These are phyloP conservation scores for Mycena vitilis DNA, from an alignment of 768 basidiomycete species.

Conservation along the genomic window DNA sequence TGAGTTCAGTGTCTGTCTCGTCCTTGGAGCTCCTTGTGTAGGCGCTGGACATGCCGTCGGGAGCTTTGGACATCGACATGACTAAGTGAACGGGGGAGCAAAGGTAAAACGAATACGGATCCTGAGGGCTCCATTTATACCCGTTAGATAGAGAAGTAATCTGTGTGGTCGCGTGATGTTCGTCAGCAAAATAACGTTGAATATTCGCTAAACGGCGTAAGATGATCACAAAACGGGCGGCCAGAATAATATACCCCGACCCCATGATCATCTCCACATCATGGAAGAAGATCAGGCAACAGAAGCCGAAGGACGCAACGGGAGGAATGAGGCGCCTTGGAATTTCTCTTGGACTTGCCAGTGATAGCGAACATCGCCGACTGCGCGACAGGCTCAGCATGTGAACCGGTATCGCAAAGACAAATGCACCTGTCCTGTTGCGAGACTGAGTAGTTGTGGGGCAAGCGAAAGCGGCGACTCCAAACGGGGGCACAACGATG, in stretches of 20 bases:
- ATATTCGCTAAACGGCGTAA: constrained; percentile 1
- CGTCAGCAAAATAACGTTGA: constrained; percentile 23
- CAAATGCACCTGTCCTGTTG: too few relatives aligned
- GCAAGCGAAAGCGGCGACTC: constrained; percentile 5
- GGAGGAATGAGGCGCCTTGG: too few relatives aligned
- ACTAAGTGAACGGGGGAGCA: not conserved
- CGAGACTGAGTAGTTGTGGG: too few relatives aligned
- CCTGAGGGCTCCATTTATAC: constrained; percentile 20
- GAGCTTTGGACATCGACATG: constrained; percentile 28
- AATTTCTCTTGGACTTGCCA: too few relatives aligned
- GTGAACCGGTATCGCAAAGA: too few relatives aligned
- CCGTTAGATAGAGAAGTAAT: constrained; percentile 4
- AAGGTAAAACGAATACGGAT: not conserved
- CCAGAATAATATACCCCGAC: not conserved
- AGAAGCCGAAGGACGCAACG: not conserved
- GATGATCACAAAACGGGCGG: not conserved
- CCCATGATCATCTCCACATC: constrained; percentile 11
- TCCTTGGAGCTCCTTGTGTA: constrained; percentile 21
- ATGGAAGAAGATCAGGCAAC: constrained; percentile 4
- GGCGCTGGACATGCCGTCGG: constrained; percentile 21
- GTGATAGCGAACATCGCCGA: too few relatives aligned
- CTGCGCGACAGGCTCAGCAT: too few relatives aligned
- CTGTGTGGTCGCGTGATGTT: constrained; percentile 4
- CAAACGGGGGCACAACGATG: constrained; percentile 22
- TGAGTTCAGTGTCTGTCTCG: constrained; percentile 24